Percentiles rank a stretch among this genome's conserved stretches.
Conservation (phyloP, 768 basidiomycete genomes). For the Mycena latifolia region DNA sequence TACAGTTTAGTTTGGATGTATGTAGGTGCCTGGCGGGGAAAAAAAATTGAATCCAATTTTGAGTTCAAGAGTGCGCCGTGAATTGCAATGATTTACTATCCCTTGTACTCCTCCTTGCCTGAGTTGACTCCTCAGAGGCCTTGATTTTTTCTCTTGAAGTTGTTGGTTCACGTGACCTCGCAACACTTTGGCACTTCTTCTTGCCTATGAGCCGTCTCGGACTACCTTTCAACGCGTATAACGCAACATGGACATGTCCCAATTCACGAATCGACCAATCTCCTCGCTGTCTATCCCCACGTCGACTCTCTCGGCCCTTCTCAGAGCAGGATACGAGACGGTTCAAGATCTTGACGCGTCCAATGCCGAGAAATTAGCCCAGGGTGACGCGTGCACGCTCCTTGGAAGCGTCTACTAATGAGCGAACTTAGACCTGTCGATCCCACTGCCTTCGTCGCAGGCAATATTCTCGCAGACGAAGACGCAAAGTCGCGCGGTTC, state of each 20-base stretch:
- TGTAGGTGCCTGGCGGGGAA: too few relatives aligned
- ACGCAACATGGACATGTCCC: too few relatives aligned
- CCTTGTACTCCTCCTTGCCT: too few relatives aligned
- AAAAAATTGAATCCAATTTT: too few relatives aligned
- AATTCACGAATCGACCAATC: constrained; percentile 45
- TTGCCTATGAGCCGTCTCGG: too few relatives aligned
- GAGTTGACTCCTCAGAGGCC: too few relatives aligned
- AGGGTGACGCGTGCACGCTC: constrained; percentile 50
- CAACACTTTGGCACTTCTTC: too few relatives aligned
- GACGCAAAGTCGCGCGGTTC: constrained; percentile 42
- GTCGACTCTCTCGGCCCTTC: constrained; percentile 59
- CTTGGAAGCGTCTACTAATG: neutral
- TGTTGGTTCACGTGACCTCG: too few relatives aligned
- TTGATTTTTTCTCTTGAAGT: too few relatives aligned
- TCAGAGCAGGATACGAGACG: constrained; percentile 69
- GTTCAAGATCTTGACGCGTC: constrained; percentile 61
- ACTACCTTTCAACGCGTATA: neutral
- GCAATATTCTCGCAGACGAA: constrained; percentile 59
- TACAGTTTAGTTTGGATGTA: too few relatives aligned
- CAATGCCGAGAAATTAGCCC: constrained; percentile 60
- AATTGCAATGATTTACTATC: too few relatives aligned
- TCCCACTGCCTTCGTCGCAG: constrained; percentile 60
- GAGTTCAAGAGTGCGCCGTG: too few relatives aligned
- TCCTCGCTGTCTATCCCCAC: constrained; percentile 61
- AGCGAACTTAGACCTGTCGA: constrained; percentile 58